A percentile compares a stretch with the other conserved stretches of the same genome.
Conservation (phyloP, 768 basidiomycete genomes). For the Leccinum longicurvipes region DNA sequence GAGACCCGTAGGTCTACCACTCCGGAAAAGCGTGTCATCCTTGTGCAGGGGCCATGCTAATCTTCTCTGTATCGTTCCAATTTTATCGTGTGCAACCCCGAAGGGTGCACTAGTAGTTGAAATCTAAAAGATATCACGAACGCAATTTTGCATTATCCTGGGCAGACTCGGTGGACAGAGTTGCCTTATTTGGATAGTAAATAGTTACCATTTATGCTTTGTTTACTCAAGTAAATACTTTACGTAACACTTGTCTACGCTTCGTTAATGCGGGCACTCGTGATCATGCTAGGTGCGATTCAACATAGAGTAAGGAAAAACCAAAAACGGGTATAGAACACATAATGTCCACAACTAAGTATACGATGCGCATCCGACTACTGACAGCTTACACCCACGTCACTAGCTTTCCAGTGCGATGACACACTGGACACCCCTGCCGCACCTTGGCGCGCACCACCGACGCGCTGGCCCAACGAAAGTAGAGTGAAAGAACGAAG, state of each 20-base stretch:
- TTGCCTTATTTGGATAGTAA: too few species aligned
- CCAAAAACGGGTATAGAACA: constrained; percentile 14
- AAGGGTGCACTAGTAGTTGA: constrained; percentile 55
- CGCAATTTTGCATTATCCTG: constrained; percentile 20
- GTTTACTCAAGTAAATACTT: too few species aligned
- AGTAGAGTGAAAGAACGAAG: too few species aligned
- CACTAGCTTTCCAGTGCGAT: constrained; percentile 50
- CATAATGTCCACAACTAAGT: constrained; percentile 6
- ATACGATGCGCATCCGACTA: not conserved
- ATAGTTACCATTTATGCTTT: too few species aligned
- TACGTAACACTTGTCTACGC: too few species aligned
- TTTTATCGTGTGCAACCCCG: constrained; percentile 96
- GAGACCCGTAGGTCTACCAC: constrained; percentile 62
- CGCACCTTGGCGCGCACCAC: constrained; percentile 61
- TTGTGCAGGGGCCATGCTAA: constrained; percentile 99
- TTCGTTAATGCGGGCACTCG: too few species aligned
- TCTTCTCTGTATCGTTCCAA: constrained; percentile 99
- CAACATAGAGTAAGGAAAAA: too few species aligned
- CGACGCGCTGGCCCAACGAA: constrained; percentile 51
- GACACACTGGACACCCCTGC: constrained; percentile 78
- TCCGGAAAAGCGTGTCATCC: constrained; percentile 99
- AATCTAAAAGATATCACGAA: not conserved
- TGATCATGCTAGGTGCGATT: too few species aligned
- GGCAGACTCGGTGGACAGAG: constrained; percentile 10
- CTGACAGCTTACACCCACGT: not conserved